Evolutionary conservation across 2,329 filamentous ascomycete species (phyloP).

Genomic region (Diaporthe aspalathi): DNA sequence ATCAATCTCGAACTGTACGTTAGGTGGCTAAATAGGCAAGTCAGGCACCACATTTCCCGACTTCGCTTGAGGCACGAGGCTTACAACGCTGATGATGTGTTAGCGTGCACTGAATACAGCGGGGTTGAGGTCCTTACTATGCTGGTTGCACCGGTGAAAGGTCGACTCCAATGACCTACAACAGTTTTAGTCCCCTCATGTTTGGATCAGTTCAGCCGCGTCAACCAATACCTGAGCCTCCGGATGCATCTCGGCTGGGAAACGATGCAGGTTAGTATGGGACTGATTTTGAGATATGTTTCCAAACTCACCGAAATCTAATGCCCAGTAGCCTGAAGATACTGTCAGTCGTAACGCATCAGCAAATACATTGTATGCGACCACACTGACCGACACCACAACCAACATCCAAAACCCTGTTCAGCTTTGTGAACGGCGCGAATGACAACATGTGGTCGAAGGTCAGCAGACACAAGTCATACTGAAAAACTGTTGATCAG

Average conservation of each 20-base stretch:
- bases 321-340: conserved; percentile 44
- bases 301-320: conserved; percentile 45
- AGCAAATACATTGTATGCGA: conserved; percentile 4
- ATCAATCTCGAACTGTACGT: conserved; percentile 45
- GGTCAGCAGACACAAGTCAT: conserved; percentile 53
- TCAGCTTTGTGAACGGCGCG: conserved; percentile 55
- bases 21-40: conserved; percentile 40
- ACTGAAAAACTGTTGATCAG: conserved; percentile 47
- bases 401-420: conserved; percentile 61
- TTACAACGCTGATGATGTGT: conserved; percentile 36
- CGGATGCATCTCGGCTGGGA: conserved; percentile 44
- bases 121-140: conserved; percentile 40
- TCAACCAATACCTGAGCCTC: conserved; percentile 42
- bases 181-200: conserved; percentile 9
- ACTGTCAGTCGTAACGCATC: conserved; percentile 30
- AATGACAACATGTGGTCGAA: conserved; percentile 57
- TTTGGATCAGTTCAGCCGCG: neutral
- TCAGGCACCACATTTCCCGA: conserved; percentile 26
- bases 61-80: neutral
- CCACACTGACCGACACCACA: conserved; percentile 57
- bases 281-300: neutral
- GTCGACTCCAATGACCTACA: conserved; percentile 44
- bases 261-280: conserved; percentile 21
- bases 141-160: conserved; percentile 44
- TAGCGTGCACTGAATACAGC: conserved; percentile 2